Evolutionary conservation across 208 protist genomes (phyloP), one percentile per base, ranked within the genome.

Genomic region (Tritrichomonas musculus): DNA sequence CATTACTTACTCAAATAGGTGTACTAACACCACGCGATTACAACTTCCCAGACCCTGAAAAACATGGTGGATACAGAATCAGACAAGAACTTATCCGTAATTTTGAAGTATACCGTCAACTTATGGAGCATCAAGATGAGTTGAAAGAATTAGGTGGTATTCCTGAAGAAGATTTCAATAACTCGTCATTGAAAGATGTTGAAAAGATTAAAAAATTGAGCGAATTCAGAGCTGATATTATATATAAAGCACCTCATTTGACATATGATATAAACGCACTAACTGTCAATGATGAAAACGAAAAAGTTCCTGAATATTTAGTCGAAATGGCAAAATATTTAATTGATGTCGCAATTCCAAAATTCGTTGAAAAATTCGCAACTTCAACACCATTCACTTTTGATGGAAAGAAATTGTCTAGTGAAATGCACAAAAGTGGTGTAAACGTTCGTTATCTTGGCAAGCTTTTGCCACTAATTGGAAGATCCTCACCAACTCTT

Each of bases 381-480:
- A 53, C 1, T 4, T n/a, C 3, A 8, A 60, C 53, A 60, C 53
- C 53, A 22, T 60, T 22, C 17, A 22, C 53, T 22, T 60, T 60
- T 60, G 53, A 60, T 60, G 77, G 77, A 8, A 1, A 2, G 5
- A n/a, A 44, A 57, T 33, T 88, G 0, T 25, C 41, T n/a, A n/a
- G 39, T n/a, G 47, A 88, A 60, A 88, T 88, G 77, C 77, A 88
- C n/a, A 88, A 49, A 39, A 25, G 47, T 36, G 77, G 77, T n/a
- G 44, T 88, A 20, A 88, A 88, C 39, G 77, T 39, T 60, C 8
- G 77, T 0, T 88, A 88, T 88, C 27, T 88, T 4, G 77, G 77
- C 27, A 49, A 88, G 57, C 20, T 88, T 25, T 20, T 8, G 22
- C 0, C 4, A 13, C 47, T 47, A 0, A 0, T 88, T 20, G 44